phyloP scores from a whole-genome alignment of 192 early-diverging fungal species.

The Backusella tuberculispora region DNA sequence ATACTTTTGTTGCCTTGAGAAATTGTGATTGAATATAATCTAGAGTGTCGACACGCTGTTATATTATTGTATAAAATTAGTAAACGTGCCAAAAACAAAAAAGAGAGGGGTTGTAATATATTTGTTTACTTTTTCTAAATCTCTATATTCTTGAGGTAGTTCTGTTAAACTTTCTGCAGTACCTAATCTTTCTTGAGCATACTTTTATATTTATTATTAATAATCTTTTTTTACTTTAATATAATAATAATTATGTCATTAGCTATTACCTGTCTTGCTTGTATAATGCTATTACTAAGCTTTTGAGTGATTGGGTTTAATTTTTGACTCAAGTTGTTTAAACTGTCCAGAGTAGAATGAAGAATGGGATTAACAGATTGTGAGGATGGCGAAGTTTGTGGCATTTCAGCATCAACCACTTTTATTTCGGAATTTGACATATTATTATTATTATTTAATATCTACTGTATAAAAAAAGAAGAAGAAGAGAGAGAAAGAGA shows the following conservation, averaged over 20 bases:
- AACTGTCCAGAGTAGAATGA: conserved; percentile 3
- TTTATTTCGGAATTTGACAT: not conserved
- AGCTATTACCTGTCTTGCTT: conserved; percentile 1
- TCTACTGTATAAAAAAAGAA: not conserved
- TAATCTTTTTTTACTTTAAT: not conserved
- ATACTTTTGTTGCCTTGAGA: conserved; percentile 10
- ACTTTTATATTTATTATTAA: not conserved
- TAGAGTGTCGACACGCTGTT: not conserved
- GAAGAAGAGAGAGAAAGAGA: not conserved
- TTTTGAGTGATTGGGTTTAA: not conserved
- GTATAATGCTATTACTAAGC: not conserved
- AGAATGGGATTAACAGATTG: not conserved
- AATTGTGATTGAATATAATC: not conserved
- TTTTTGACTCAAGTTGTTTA: not conserved
- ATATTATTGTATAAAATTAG: not conserved
- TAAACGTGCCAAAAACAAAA: no score
- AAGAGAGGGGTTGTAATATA: not conserved
- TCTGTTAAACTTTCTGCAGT: not conserved
- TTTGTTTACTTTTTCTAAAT: not conserved
- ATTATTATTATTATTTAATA: not conserved
- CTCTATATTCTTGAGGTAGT: not conserved
- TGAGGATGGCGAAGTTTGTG: not conserved
- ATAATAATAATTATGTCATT: not conserved
- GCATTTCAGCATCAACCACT: not conserved
- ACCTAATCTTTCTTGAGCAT: conserved; percentile 2